Conservation (phyloP, 306 rosid genomes). For the Chamaecrista fasciculata region DNA sequence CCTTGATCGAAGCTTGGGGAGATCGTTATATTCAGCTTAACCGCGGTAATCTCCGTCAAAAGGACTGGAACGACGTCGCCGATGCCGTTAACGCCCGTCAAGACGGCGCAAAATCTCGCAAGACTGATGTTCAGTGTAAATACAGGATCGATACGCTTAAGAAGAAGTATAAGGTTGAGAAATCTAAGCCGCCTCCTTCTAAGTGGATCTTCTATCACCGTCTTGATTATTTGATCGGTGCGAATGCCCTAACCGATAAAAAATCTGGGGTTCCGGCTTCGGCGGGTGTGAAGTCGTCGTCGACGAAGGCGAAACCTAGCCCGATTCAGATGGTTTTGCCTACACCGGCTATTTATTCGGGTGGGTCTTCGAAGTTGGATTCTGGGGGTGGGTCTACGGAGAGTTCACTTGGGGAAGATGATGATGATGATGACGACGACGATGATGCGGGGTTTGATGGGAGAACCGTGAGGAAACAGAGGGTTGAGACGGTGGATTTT, state of each 20-base stretch:
- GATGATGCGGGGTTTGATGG: background rate
- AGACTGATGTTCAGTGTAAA: slow-evolving; percentile 51
- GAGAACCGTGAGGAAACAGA: slow-evolving; percentile 21
- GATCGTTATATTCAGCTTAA: slow-evolving; percentile 44
- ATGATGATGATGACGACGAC: background rate
- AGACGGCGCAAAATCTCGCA: slow-evolving; percentile 30
- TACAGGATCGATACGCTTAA: slow-evolving; percentile 54
- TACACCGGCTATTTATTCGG: background rate
- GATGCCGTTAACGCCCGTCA: slow-evolving; percentile 34
- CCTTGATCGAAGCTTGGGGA: slow-evolving; percentile 48
- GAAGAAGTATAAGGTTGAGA: slow-evolving; percentile 55
- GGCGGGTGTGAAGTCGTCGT: slow-evolving; percentile 12
- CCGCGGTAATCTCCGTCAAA: slow-evolving; percentile 54
- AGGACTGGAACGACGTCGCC: slow-evolving; percentile 56
- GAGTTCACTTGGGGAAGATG: slow-evolving; percentile 19
- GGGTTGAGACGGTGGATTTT: slow-evolving; percentile 26
- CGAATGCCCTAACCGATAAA: slow-evolving; percentile 6
- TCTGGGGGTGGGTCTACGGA: background rate
- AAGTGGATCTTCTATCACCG: slow-evolving; percentile 44
- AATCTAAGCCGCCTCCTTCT: slow-evolving; percentile 40
- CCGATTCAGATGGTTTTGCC: background rate
- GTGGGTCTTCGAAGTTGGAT: background rate
- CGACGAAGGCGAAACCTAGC: slow-evolving; percentile 4
- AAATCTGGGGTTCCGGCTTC: slow-evolving; percentile 21
- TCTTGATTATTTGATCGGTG: slow-evolving; percentile 38